Evolutionary conservation across 2,329 filamentous ascomycete genomes (phyloP), one percentile per base, ranked within the genome.

Genomic region (Fusarium xylarioides): DNA sequence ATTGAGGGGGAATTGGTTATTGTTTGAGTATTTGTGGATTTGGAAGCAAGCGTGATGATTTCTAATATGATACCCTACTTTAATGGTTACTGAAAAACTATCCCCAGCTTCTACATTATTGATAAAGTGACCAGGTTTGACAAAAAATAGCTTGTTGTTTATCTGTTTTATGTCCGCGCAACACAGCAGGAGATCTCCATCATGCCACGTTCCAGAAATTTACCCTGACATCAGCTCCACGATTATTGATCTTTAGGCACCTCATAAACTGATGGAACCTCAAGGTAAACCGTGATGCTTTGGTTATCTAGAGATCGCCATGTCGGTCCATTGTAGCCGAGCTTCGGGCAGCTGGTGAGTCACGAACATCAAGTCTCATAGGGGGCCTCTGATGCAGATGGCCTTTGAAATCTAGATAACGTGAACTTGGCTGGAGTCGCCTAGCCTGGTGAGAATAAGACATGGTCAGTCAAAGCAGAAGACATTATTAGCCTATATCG

Each of bases 81-180:
- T 3, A 21, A 47, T 21, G 26, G 21, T 14, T 46, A 2, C 23
- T 11, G 18, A 1, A 10, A 10, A 46, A 11, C 18, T 3, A 14
- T 28, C 18, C 12, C 12, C 1, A 3, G 12, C 9, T 28, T 47
- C 6, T 11, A 0, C 44, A 11, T 10, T 30, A 0, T 11, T 11
- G 2, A 47, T 5, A 30, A 1, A 8, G 19, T 30, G 19, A 11
- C 44, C 1, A 16, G 4, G 12, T 2, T 30, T 30, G 19, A 21
- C 9, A 4, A 21, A 47, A 47, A 11, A 3, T 4, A 2, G 9
- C 19, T 1, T 21, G 9, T 15, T 47, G 6, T 28, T 1, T 21
- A 28, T 21, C 19, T 15, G 0, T 28, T 28, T 2, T 28, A 26
- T 11, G 19, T 4, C 26, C 3, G 11, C 18, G 18, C 18, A 46